Conservation (phyloP, 768 basidiomycete genomes). For the Collybia mongolica region DNA sequence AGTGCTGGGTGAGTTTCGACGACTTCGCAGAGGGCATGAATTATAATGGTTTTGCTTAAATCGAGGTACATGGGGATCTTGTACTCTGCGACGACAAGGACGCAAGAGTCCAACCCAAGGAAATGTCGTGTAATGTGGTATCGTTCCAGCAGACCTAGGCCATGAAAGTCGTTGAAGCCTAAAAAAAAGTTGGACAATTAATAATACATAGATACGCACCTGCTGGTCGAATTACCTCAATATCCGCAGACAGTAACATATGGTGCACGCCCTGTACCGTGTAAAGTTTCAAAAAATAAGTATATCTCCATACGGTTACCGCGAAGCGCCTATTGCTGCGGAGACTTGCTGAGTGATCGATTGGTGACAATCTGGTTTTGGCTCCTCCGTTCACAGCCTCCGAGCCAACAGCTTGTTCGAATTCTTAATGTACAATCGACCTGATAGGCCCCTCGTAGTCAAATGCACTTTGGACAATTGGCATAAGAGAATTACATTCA, state of each 20-base stretch:
- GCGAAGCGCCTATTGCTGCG: slow-evolving; percentile 11
- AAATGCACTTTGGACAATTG: slow-evolving; percentile 79
- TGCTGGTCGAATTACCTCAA: slow-evolving; percentile 13
- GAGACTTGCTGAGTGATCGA: slow-evolving; percentile 2
- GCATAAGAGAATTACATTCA: slow-evolving; percentile 80
- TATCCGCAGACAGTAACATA: not conserved
- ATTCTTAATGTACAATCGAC: slow-evolving; percentile 39
- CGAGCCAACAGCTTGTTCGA: too few relatives aligned
- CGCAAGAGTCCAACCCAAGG: slow-evolving; percentile 30
- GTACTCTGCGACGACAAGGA: slow-evolving; percentile 32
- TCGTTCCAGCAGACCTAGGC: slow-evolving; percentile 31
- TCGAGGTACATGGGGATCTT: not conserved
- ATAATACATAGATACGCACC: slow-evolving; percentile 5
- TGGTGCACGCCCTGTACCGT: not conserved
- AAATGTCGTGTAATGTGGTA: slow-evolving; percentile 29
- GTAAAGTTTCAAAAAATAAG: not conserved
- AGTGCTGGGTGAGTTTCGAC: slow-evolving; percentile 28
- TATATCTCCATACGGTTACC: not conserved
- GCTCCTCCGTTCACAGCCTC: not conserved
- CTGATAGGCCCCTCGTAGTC: slow-evolving; percentile 78
- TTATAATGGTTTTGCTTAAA: slow-evolving; percentile 24
- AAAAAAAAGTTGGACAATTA: not conserved
- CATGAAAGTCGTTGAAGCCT: not conserved
- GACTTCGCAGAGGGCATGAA: slow-evolving; percentile 21
- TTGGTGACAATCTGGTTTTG: not conserved